Base-by-base conservation (phyloP, 2,329 filamentous ascomycete species). In the Colletotrichum agaves region DNA sequence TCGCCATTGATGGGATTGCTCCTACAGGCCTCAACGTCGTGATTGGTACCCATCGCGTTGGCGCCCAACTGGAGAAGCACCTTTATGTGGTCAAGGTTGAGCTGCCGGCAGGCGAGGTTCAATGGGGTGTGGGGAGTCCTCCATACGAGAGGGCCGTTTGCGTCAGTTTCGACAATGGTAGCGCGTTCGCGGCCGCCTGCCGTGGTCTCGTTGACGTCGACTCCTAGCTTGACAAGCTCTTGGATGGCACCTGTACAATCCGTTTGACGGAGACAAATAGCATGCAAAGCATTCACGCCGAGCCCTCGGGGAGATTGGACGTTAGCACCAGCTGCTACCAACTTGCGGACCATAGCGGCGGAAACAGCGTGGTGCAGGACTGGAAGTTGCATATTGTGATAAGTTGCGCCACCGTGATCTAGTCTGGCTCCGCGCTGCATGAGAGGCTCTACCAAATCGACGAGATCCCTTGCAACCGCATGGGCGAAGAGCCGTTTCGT, bases 251-350 rank as follows among this genome's bases (percentile, higher is more conserved):
- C 27, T n/a, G 17, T 35, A 11, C 60, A 67, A 35, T 63, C 12
- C 21, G n/a, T 17, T 4, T 21, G 41, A 35, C 59, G 59, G 4
- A 63, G 59, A 44, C 63, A 63, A 8, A 63, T 50, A 5, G 60
- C 60, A 13, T 67, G 63, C 1, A 67, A 41, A 12, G 63, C 59
- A 35, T 67, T 67, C 35, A 63, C 43, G 6, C 63, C 63, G 11
- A 63, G 23, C 2, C 15, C n/a, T 5, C 19, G 23, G 11, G 59
- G 44, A 5, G 37, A 63, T 7, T 52, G 43, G 11, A 63, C 35
- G 10, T 8, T 23, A 15, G 60, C 44, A 12, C 63, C 59, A n/a
- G 8, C 15, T 2, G 35, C 21, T 10, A 56, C n/a, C 19, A 63
- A 43, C 15, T 31, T 67, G 23, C n/a, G 12, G 5, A 67, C 21